A percentile compares a stretch with the other conserved stretches of the same genome.
Conservation (phyloP, 768 basidiomycete species). For the Boletales sp. region DNA sequence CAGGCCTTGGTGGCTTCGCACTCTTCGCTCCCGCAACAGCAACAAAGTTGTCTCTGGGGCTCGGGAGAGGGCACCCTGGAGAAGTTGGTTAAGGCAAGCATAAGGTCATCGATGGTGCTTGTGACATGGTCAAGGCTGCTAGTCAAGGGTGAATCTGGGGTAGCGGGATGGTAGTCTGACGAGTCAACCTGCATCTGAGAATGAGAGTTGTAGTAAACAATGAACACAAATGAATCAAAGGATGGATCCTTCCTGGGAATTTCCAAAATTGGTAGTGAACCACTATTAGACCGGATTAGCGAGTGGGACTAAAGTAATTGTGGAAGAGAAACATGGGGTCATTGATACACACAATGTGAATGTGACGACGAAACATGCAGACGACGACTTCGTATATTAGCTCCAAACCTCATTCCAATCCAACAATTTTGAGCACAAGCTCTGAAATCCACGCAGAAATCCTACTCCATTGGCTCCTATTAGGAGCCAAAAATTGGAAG, state of each 20-base stretch:
- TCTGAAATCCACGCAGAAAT: slow-evolving; percentile 77
- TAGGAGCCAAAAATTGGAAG: slow-evolving; percentile 64
- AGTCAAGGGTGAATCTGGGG: slow-evolving; percentile 50
- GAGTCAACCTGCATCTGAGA: slow-evolving; percentile 22
- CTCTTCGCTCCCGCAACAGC: slow-evolving; percentile 64
- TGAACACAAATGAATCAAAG: neutral
- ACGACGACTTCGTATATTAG: neutral
- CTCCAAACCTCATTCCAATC: slow-evolving; percentile 25
- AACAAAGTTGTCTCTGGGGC: slow-evolving; percentile 45
- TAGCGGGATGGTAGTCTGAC: slow-evolving; percentile 35
- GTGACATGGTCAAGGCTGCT: slow-evolving; percentile 51
- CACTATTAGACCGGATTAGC: slow-evolving; percentile 5
- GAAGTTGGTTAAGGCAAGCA: slow-evolving; percentile 65
- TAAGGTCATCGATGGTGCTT: slow-evolving; percentile 76
- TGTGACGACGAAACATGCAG: slow-evolving; percentile 12
- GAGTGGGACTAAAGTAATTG: slow-evolving; percentile 10
- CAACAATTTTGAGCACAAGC: slow-evolving; percentile 50
- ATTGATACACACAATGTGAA: slow-evolving; percentile 8
- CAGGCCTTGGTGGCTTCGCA: slow-evolving; percentile 66
- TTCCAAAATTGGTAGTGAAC: slow-evolving; percentile 10
- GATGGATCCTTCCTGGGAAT: slow-evolving; percentile 17
- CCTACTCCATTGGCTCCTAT: slow-evolving; percentile 52
- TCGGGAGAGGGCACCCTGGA: slow-evolving; percentile 77
- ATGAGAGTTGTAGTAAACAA: neutral
- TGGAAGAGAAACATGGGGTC: neutral